These are phyloP conservation scores for Botrytis pseudocinerea DNA, from an alignment of 2,329 filamentous ascomycete genomes.

Conservation along the genomic window DNA sequence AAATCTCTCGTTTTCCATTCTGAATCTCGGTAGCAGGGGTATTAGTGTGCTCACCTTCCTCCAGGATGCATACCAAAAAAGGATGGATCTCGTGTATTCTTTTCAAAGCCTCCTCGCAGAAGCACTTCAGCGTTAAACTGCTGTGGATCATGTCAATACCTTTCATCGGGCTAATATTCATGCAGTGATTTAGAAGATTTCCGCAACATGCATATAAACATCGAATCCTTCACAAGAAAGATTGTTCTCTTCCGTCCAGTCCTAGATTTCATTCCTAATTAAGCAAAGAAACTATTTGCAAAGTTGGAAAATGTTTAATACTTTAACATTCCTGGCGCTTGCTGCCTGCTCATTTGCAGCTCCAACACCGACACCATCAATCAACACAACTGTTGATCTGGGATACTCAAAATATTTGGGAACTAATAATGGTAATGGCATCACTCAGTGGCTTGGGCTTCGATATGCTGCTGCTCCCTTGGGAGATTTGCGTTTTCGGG, in stretches of 20 bases:
- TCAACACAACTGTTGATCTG: conserved; percentile 51
- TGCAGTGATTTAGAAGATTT: neutral
- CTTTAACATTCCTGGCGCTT: neutral
- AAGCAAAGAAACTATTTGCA: neutral
- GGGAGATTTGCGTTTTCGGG: conserved; percentile 64
- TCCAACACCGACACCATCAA: neutral
- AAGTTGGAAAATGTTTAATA: neutral
- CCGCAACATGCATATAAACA: neutral
- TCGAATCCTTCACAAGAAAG: neutral
- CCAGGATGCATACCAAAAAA: neutral
- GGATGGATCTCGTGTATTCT: neutral
- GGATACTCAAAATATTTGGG: conserved; percentile 68
- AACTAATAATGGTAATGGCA: conserved; percentile 51
- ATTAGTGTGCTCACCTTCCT: neutral
- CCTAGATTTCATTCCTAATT: neutral
- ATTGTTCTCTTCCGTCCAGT: neutral
- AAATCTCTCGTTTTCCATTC: neutral
- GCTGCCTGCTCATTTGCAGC: conserved; percentile 16
- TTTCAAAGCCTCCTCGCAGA: neutral
- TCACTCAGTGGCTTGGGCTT: conserved; percentile 73
- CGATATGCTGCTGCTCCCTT: conserved; percentile 71
- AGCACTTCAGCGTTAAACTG: neutral
- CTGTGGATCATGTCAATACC: neutral
- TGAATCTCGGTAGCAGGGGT: neutral
- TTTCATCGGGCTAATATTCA: neutral